Evolutionary conservation across 1,139 yeast genomes (phyloP), one percentile per base, ranked within the genome.

Genomic region (Geotrichum australiense): DNA sequence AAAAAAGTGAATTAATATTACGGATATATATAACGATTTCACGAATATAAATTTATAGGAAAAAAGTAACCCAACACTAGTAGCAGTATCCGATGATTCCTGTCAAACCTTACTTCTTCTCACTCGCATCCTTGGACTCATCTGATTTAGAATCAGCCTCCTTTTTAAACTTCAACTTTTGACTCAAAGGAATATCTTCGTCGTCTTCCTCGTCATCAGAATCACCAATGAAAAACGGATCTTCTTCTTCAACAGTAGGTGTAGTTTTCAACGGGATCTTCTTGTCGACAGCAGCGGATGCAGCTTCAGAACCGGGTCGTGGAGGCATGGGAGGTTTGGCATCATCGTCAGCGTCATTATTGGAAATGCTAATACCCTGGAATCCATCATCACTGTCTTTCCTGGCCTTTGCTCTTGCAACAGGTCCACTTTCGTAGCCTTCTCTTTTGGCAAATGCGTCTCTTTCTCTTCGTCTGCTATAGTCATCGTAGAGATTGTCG

Each of bases 141-240:
- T n/a, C n/a, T n/a, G n/a, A n/a, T n/a, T n/a, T n/a, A n/a, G 25
- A n/a, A 14, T 25, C 18, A 16, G 22, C 18, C 29, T 32, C 21
- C 4, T 22, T 12, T 30, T 38, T 38, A 15, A 14, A 20, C 22
- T 25, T 20, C 8, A 39, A 32, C 37, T 34, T 29, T 20, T 39
- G 35, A 18, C 35, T 15, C 28, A 39, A 20, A 18, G 43, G 43
- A 33, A 39, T 31, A 11, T 39, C 41, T n/a, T n/a, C n/a, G 6
- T 42, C 37, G 7, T 39, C 46, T 14, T 39, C 76, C 46, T 79
- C 85, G 43, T 79, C 86, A 50, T 80, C 89, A 55, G 80, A 75
- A 54, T 80, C 87, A 40, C 80, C 81, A 24, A 80, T 80, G 54
- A 78, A 69, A 54, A 81, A 81, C 1, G 85, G 83, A 54, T 79